These are phyloP conservation scores for Phytophthora citricola DNA, from an alignment of 352 stramenopile species.

Conservation along the genomic window DNA sequence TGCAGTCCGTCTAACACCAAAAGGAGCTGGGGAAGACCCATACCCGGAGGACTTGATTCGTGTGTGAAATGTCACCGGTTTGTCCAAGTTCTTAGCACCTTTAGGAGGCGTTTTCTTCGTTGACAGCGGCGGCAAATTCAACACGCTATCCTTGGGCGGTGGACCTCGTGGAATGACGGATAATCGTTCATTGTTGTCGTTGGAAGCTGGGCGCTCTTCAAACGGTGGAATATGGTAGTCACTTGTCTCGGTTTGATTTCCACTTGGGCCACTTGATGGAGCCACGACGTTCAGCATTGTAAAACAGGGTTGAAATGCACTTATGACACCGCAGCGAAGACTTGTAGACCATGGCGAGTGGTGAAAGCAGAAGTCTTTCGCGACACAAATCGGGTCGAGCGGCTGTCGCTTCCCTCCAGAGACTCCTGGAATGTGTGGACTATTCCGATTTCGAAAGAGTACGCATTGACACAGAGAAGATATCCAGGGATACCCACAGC, in stretches of 20 bases:
- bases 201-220: not conserved
- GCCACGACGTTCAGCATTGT: conserved; percentile 39
- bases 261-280: not conserved
- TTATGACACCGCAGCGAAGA: conserved; percentile 56
- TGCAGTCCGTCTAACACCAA: conserved; percentile 29
- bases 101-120: conserved; percentile 37
- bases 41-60: conserved; percentile 88
- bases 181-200: conserved; percentile 29
- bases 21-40: conserved; percentile 37
- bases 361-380: conserved; percentile 67
- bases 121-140: conserved; percentile 60
- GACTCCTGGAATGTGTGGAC: conserved; percentile 61
- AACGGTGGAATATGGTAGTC: not conserved
- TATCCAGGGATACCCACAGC: conserved; percentile 56
- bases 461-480: conserved; percentile 65
- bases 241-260: conserved; percentile 26
- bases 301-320: conserved; percentile 75
- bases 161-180: conserved; percentile 62
- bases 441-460: conserved; percentile 68
- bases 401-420: not conserved
- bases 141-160: conserved; percentile 55
- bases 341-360: conserved; percentile 14
- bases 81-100: conserved; percentile 49
- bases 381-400: conserved; percentile 47
- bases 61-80: conserved; percentile 84